Base-by-base conservation (phyloP, 2,329 filamentous ascomycete species). In the Harringtonia aguacate region DNA sequence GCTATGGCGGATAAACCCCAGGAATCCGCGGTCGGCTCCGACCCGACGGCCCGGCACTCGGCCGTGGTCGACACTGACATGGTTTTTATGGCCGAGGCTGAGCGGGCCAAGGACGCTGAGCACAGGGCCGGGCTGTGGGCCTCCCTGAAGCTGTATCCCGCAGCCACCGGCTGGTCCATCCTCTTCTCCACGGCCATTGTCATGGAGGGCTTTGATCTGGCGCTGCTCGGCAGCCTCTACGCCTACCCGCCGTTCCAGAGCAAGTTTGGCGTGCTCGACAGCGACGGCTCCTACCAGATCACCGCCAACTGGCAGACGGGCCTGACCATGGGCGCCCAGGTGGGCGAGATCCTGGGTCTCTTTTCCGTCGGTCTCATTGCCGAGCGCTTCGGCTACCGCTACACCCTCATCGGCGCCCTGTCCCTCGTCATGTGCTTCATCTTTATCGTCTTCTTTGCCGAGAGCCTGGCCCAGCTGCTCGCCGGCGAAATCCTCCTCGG, bases 191-290 rank as follows among this genome's bases (percentile, higher is more conserved):
- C 86, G 0, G 89, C 84, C 59, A 92, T 94, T 56, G 79, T 77
- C 55, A 95, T 95, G 88, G 87, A 94, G 62, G 87, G 86, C 29
- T 94, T 89, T 65, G 86, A 94, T 58, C 71, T 92, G 46, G 81
- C 77, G 55, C 68, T 94, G 43, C 77, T 92, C 55, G 86, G 82
- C 67, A 89, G 88, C 62, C 87, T 92, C 57, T 89, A 53, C 41
- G 52, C 52, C 33, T 61, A 61, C 46, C 53, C 54, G 4, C 69
- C 73, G 52, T 79, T 79, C 60, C 75, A 73, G 52, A 58, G 59
- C 51, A 78, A 77, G 56, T 79, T 77, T 52, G 75, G 75, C 45
- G 64, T 67, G 37, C 63, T n/a, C 61, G 44, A 58, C 66, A 18
- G 49, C 59, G 37, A 71, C 67, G 48, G 55, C 45, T 60, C 55